phyloP scores from a whole-genome alignment of 345 rosid genomes.

The Melaleuca quinquenervia region DNA sequence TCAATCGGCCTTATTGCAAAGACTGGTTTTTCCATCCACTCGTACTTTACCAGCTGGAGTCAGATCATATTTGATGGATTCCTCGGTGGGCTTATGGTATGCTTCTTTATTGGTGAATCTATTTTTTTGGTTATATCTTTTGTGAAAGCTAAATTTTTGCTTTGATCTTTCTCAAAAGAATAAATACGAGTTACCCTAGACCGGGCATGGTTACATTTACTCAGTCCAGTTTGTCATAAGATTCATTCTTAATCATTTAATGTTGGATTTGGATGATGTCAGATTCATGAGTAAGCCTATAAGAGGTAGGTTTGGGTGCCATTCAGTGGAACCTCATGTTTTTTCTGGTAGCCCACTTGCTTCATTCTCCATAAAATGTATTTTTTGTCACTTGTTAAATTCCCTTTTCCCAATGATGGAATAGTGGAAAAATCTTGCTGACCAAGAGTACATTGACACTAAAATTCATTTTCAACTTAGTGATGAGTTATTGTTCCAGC shows the following conservation, averaged over 20 bases:
- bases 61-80: conserved; percentile 71
- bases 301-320: background rate
- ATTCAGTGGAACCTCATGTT: background rate
- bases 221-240: background rate
- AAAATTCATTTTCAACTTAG: background rate
- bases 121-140: background rate
- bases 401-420: background rate
- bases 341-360: background rate
- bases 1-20: conserved; percentile 77
- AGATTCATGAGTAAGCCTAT: background rate
- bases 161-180: background rate
- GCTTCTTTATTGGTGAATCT: background rate
- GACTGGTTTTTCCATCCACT: conserved; percentile 64
- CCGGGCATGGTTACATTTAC: background rate
- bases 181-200: background rate
- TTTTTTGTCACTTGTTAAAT: background rate
- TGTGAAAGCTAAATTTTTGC: background rate
- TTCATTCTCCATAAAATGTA: background rate
- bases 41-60: conserved; percentile 78
- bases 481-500: background rate
- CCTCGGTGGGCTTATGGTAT: conserved; percentile 87
- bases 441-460: background rate
- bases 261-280: background rate
- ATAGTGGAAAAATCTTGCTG: background rate
- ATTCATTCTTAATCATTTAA: background rate